phyloP scores from a whole-genome alignment of 495 filamentous ascomycete genomes.

The Talaromyces nanjingensis region DNA sequence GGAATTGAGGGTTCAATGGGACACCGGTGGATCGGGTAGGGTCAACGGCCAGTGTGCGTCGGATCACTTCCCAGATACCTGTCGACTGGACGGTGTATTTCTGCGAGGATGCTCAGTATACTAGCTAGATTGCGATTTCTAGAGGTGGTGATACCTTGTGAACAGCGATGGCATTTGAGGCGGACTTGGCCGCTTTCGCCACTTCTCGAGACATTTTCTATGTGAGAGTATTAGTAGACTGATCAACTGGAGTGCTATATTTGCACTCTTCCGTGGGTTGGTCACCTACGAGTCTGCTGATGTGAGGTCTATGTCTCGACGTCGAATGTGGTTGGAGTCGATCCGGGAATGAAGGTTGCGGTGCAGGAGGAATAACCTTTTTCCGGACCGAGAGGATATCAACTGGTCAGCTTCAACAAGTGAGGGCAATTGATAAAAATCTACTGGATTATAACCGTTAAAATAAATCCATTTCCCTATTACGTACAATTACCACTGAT shows the following conservation, averaged over 20 bases:
- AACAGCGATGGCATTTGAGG: slow-evolving; percentile 31
- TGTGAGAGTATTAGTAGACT: not conserved
- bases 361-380: not conserved
- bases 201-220: slow-evolving; percentile 33
- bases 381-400: slow-evolving; percentile 2
- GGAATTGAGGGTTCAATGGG: slow-evolving; percentile 87
- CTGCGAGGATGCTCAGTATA: slow-evolving; percentile 34
- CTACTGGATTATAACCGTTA: not conserved
- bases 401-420: not conserved
- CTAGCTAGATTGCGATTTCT: not conserved
- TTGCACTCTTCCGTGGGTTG: not conserved
- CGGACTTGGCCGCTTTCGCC: slow-evolving; percentile 36
- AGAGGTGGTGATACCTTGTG: slow-evolving; percentile 23
- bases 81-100: slow-evolving; percentile 96
- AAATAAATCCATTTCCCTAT: not conserved
- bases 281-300: not conserved
- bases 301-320: not conserved
- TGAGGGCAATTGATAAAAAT: not conserved
- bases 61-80: slow-evolving; percentile 83
- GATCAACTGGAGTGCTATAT: slow-evolving; percentile 6
- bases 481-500: not conserved
- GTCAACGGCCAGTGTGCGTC: slow-evolving; percentile 71
- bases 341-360: not conserved
- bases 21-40: slow-evolving; percentile 85
- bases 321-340: not conserved